These are phyloP conservation scores for Furcasterigmium sp. DNA, from an alignment of 2,329 filamentous ascomycete species.

Conservation along the genomic window DNA sequence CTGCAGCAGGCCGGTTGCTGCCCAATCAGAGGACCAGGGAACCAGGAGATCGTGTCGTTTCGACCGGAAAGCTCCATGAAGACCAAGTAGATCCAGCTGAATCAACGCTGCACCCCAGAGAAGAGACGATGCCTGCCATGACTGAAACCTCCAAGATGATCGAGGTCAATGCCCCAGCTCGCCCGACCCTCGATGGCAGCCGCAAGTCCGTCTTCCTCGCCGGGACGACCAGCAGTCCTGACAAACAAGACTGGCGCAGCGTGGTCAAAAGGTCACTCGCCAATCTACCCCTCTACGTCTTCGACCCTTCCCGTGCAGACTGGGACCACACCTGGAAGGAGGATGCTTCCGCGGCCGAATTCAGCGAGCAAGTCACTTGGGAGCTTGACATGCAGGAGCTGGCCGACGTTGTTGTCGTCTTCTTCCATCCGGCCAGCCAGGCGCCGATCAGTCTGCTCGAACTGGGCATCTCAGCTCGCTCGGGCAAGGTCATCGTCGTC, in stretches of 20 bases:
- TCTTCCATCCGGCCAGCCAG: conserved; percentile 11
- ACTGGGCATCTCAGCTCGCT: conserved; percentile 54
- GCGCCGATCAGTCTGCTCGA: conserved; percentile 20
- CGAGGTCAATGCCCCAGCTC: too few relatives aligned
- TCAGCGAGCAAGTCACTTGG: conserved; percentile 53
- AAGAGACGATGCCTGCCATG: too few relatives aligned
- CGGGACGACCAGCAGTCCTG: conserved; percentile 43
- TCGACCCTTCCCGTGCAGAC: conserved; percentile 50
- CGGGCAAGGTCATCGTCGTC: too few relatives aligned
- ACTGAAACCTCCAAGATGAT: too few relatives aligned
- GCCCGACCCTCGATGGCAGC: too few relatives aligned
- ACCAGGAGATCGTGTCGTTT: too few relatives aligned
- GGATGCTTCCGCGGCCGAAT: conserved; percentile 38
- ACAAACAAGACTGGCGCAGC: conserved; percentile 45
- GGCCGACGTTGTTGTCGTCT: conserved; percentile 32
- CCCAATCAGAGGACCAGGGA: too few relatives aligned
- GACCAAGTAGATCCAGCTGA: too few relatives aligned
- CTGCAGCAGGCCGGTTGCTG: too few relatives aligned
- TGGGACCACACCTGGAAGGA: conserved; percentile 52
- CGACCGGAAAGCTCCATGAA: too few relatives aligned
- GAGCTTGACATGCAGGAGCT: conserved; percentile 52
- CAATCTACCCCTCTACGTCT: conserved; percentile 43
- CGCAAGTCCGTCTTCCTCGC: conserved; percentile 51
- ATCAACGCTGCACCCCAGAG: too few relatives aligned
- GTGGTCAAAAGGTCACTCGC: conserved; percentile 33